Evolutionary conservation across 2,329 filamentous ascomycete species (phyloP).

Genomic region (Diaporthe humulicola): DNA sequence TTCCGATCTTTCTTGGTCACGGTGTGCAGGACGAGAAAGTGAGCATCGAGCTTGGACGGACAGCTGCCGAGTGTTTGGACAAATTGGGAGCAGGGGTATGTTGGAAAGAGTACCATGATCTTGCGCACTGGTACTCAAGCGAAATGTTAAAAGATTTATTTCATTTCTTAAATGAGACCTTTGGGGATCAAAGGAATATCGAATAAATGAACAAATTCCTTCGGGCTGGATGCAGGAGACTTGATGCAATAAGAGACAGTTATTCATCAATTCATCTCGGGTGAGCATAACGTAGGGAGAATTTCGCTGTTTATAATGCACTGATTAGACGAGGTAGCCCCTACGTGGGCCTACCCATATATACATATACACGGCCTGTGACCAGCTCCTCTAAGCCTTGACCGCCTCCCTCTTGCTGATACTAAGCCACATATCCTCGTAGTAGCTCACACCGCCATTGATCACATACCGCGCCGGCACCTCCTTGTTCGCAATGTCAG

Average conservation of each 20-base stretch:
- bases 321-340: background rate
- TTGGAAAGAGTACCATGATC: conserved; percentile 50
- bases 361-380: background rate
- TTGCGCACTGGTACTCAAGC: conserved; percentile 61
- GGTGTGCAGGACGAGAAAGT: conserved; percentile 58
- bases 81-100: background rate
- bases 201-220: background rate
- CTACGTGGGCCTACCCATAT: conserved; percentile 32
- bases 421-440: conserved; percentile 55
- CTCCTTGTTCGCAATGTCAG: conserved; percentile 47
- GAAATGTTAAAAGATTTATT: conserved; percentile 56
- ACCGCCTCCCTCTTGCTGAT: conserved; percentile 40
- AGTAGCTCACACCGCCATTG: conserved; percentile 58
- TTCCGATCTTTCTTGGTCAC: conserved; percentile 62
- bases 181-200: background rate
- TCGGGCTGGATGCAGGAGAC: background rate
- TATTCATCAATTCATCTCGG: background rate
- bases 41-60: conserved; percentile 36
- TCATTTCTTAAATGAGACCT: conserved; percentile 42
- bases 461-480: conserved; percentile 52
- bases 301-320: background rate
- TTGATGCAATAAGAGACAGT: no score
- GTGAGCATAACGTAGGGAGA: rapidly evolving
- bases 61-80: background rate
- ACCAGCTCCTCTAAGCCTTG: background rate